Conservation (phyloP, 2,329 filamentous ascomycete genomes). For the Canariomyces notabilis region DNA sequence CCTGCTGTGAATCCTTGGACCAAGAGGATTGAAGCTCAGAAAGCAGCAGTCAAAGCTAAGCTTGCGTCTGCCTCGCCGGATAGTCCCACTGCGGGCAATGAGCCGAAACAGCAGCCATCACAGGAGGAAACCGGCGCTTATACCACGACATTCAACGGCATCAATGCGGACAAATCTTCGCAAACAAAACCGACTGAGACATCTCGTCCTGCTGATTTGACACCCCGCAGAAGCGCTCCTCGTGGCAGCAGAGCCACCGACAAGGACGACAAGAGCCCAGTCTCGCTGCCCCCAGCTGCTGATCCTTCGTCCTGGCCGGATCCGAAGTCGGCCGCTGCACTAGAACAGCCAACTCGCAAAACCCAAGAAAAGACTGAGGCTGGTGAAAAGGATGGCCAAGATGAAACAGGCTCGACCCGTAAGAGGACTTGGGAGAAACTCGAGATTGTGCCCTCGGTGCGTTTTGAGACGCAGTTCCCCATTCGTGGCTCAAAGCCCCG, state of each 20-base stretch:
- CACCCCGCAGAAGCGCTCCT: conserved; percentile 36
- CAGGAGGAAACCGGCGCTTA: conserved; percentile 24
- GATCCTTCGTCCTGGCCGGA: conserved; percentile 87
- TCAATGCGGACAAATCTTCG: conserved; percentile 36
- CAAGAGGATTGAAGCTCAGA: conserved; percentile 64
- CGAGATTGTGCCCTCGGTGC: conserved; percentile 73
- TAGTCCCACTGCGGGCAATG: conserved; percentile 27
- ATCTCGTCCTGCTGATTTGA: conserved; percentile 37
- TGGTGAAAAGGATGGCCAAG: conserved; percentile 60
- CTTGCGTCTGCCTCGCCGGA: conserved; percentile 21
- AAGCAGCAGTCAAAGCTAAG: conserved; percentile 47
- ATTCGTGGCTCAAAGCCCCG: conserved; percentile 45
- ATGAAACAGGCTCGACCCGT: conserved; percentile 45
- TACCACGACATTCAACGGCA: conserved; percentile 21
- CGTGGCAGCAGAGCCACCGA: conserved; percentile 44
- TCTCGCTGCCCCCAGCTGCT: conserved; percentile 57
- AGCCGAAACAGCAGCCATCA: conserved; percentile 38
- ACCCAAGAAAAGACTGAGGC: conserved; percentile 57
- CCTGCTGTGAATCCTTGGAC: conserved; percentile 87
- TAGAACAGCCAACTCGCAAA: conserved; percentile 69
- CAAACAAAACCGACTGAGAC: conserved; percentile 41
- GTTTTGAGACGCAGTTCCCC: conserved; percentile 76
- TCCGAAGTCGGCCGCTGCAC: conserved; percentile 68
- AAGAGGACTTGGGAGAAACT: conserved; percentile 71
- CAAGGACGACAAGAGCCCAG: conserved; percentile 35